Conservation (phyloP, 23 red algal genomes). For the Gracilaria domingensis region DNA sequence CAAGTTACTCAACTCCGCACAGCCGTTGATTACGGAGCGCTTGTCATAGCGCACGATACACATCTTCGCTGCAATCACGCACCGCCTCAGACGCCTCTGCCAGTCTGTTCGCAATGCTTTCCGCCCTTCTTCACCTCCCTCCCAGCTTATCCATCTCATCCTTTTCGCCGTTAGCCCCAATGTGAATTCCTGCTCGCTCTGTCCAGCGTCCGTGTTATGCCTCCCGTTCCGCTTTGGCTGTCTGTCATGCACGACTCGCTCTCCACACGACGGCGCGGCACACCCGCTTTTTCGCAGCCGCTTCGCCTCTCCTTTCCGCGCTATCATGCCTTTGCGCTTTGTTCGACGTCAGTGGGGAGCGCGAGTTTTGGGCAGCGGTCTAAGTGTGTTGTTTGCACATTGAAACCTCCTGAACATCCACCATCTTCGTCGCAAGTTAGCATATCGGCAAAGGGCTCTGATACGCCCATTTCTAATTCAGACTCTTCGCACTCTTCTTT, state of each 20-base stretch:
- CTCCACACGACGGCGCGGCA: not conserved
- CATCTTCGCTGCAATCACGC: not conserved
- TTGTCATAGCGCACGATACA: not conserved
- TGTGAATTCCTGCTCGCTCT: not conserved
- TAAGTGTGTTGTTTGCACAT: not conserved
- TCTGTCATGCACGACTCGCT: not conserved
- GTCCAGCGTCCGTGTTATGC: not conserved
- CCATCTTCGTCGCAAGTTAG: not conserved
- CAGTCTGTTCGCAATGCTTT: not conserved
- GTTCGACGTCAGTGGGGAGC: not conserved
- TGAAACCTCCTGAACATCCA: not conserved
- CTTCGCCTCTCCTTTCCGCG: not conserved
- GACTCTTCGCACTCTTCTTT: conserved; percentile 3
- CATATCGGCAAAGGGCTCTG: not conserved
- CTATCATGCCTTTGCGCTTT: not conserved
- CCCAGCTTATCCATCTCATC: not conserved
- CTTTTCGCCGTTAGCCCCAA: not conserved
- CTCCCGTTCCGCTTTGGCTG: not conserved
- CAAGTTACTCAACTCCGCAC: too few species aligned
- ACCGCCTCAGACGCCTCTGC: not conserved
- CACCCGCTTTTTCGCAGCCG: not conserved
- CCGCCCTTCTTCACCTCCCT: too few species aligned
- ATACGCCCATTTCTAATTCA: not conserved
- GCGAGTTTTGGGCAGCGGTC: not conserved
- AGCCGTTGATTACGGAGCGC: not conserved